phyloP scores from a whole-genome alignment of 352 stramenopile genomes.

The Paralagenidium karlingii region DNA sequence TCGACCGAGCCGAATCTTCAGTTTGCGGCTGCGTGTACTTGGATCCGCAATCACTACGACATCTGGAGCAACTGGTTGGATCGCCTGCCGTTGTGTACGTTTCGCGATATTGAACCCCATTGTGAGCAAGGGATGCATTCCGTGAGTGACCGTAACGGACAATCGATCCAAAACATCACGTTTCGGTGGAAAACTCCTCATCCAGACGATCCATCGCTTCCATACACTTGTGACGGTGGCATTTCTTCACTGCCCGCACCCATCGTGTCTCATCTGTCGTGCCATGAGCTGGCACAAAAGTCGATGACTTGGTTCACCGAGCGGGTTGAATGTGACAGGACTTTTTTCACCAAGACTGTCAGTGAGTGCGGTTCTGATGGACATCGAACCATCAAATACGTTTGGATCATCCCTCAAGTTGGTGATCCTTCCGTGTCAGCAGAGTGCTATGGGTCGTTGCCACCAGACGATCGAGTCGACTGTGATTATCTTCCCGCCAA shows the following conservation, averaged over 20 bases:
- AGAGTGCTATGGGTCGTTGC: slow-evolving; percentile 1
- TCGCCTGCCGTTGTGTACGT: slow-evolving; percentile 9
- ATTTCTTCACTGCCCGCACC: slow-evolving; percentile 8
- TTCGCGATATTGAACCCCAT: slow-evolving; percentile 10
- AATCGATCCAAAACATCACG: no score
- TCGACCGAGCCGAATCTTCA: no score
- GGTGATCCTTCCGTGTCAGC: slow-evolving; percentile 12
- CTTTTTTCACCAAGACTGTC: slow-evolving; percentile 28
- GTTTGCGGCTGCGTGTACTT: slow-evolving; percentile 19
- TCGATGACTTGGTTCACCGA: slow-evolving; percentile 11
- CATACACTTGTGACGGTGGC: slow-evolving; percentile 34
- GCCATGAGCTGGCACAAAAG: slow-evolving; percentile 12
- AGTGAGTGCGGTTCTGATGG: slow-evolving; percentile 16
- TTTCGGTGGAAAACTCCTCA: slow-evolving; percentile 20
- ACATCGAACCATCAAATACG: slow-evolving; percentile 18
- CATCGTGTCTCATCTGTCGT: slow-evolving; percentile 17
- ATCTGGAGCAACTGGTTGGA: slow-evolving; percentile 17
- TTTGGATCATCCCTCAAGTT: slow-evolving; percentile 9
- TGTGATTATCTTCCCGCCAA: slow-evolving; percentile 22
- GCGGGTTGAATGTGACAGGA: slow-evolving; percentile 19
- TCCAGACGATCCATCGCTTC: slow-evolving; percentile 13
- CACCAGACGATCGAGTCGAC: slow-evolving; percentile 3
- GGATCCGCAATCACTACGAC: slow-evolving; percentile 15
- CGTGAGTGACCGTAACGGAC: no score
- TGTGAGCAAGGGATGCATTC: background rate